Evolutionary conservation across 2,329 filamentous ascomycete species (phyloP).

Genomic region (Onygenales sp.): DNA sequence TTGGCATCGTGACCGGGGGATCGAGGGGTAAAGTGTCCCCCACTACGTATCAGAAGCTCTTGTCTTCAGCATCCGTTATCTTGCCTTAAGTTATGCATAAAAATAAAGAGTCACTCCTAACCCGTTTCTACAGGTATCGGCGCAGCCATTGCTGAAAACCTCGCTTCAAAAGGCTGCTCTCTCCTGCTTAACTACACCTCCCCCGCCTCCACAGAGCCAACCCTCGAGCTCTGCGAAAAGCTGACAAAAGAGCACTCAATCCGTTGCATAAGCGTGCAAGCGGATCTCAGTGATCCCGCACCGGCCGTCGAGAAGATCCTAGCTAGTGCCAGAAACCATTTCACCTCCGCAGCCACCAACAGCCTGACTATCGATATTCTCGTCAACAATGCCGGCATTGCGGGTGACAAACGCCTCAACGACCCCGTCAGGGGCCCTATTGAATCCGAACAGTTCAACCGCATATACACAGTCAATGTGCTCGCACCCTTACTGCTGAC

Average conservation of each 20-base stretch:
- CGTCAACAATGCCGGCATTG: conserved; percentile 74
- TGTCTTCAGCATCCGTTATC: neutral
- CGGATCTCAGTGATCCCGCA: conserved; percentile 56
- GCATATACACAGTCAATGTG: conserved; percentile 71
- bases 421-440: conserved; percentile 52
- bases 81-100: neutral
- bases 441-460: conserved; percentile 55
- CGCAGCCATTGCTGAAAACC: conserved; percentile 55
- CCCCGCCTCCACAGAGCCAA: conserved; percentile 45
- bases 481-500: conserved; percentile 69
- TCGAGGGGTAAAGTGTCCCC: conserved; percentile 53
- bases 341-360: conserved; percentile 30
- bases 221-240: conserved; percentile 45
- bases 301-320: conserved; percentile 51
- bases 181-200: conserved; percentile 65
- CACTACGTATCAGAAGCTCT: neutral
- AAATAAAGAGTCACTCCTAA: conserved; percentile 4
- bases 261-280: conserved; percentile 54
- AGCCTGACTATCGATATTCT: conserved; percentile 69
- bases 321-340: conserved; percentile 48
- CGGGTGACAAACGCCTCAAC: conserved; percentile 47
- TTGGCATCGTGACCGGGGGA: conserved; percentile 70
- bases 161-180: conserved; percentile 63
- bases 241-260: conserved; percentile 51
- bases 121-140: conserved; percentile 56